Evolutionary conservation across 768 basidiomycete species (phyloP).

Genomic region (Tulasnella sp.): DNA sequence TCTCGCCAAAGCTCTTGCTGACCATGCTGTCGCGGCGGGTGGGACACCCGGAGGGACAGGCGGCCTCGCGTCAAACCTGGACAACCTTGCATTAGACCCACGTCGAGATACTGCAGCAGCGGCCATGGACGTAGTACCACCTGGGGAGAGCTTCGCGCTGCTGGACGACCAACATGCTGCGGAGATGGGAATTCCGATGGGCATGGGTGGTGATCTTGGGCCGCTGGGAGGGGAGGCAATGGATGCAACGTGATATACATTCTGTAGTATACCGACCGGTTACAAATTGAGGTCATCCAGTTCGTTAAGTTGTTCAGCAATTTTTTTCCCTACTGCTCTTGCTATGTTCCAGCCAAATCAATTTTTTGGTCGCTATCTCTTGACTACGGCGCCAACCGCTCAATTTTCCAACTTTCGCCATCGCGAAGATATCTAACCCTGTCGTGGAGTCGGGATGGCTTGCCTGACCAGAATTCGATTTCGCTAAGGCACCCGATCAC

Average conservation of each 20-base stretch:
- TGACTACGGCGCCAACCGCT: neutral
- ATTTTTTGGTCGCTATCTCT: neutral
- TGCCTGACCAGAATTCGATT: neutral
- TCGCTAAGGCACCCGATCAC: neutral
- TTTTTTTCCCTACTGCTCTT: neutral
- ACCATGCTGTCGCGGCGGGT: neutral
- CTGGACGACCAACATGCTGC: neutral
- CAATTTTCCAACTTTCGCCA: neutral
- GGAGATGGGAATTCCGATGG: constrained; percentile 14
- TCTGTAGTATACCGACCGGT: neutral
- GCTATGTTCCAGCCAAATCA: neutral
- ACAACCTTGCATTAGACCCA: neutral
- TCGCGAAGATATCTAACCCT: neutral
- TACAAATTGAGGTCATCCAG: neutral
- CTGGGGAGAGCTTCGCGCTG: neutral
- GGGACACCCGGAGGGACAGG: neutral
- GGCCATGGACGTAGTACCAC: neutral
- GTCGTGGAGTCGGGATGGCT: neutral
- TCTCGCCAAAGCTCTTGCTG: constrained; percentile 7
- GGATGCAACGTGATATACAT: constrained; percentile 15
- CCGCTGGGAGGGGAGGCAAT: neutral
- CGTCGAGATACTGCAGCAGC: neutral
- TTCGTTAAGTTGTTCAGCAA: neutral
- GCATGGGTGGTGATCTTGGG: constrained; percentile 15
- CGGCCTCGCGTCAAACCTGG: neutral